Base-by-base conservation (phyloP, 2,329 filamentous ascomycete genomes). In the Trichoderma harzianum region DNA sequence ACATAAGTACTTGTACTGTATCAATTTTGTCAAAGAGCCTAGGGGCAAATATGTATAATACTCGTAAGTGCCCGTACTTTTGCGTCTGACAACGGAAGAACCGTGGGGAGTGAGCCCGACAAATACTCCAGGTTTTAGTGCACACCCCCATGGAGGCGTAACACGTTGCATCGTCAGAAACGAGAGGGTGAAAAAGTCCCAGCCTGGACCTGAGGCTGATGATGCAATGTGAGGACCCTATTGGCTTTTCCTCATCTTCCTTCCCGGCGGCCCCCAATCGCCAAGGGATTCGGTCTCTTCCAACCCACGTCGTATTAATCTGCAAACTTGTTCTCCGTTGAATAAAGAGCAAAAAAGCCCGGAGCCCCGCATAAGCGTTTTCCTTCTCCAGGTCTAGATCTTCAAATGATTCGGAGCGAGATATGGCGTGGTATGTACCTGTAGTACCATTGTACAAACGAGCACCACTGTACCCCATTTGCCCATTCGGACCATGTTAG, bases 161-260 rank as follows among this genome's bases (percentile, higher is more conserved):
- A 62, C 66, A 69, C 66, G 66, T 69, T 69, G 66, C 66, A 69
- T 69, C 66, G 66, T 18, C 32, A 69, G 39, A 61, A 61, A 51
- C 7, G 36, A 61, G 14, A 62, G 21, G 28, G 26, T 8, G 7
- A 43, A 51, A 61, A 69, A n/a, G 28, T 51, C 66, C 66, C 66
- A 51, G 26, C 66, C 57, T 16, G 32, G 39, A 34, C 24, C 21
- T 53, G 21, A 36, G 66, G 39, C 57, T 62, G 66, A 69, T 53
- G 66, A 69, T 69, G 66, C 66, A 60, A 69, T 60, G 39, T 69
- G 16, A 16, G 10, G 21, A 51, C 21, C 21, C 30, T 12, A 62
- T 69, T 69, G 66, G 65, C 21, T 43, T 47, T 32, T 43, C 11
- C 53, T 2, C 51, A 5, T 16, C 16, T 36, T 39, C 32, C n/a